Evolutionary conservation across 2,329 filamentous ascomycete species (phyloP).

Genomic region (Ophiostoma ips): DNA sequence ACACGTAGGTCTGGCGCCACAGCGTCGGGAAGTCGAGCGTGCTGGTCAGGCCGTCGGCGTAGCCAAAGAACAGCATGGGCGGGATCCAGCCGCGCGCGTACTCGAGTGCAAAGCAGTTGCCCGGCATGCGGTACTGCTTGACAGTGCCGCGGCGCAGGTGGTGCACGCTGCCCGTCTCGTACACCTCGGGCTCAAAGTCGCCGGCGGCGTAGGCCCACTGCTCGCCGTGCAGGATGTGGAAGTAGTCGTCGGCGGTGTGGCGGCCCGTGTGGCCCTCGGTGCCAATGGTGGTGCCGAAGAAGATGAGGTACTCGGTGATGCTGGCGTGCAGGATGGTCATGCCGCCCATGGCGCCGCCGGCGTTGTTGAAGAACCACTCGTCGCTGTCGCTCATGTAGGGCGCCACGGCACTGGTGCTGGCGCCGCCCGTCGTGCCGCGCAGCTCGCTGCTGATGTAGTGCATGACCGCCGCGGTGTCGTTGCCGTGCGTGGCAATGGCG

Average conservation of each 20-base stretch:
- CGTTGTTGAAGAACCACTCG: constrained; percentile 78
- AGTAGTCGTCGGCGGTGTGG: constrained; percentile 89
- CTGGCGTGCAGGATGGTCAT: constrained; percentile 86
- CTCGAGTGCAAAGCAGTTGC: constrained; percentile 66
- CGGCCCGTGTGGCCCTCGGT: constrained; percentile 81
- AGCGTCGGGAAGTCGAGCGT: constrained; percentile 77
- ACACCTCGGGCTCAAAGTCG: constrained; percentile 53
- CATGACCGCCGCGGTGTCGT: constrained; percentile 59
- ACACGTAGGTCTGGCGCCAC: constrained; percentile 64
- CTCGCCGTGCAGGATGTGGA: constrained; percentile 71
- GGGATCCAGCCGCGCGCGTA: constrained; percentile 84
- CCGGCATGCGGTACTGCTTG: constrained; percentile 75
- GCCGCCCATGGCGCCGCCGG: constrained; percentile 78
- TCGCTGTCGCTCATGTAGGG: constrained; percentile 53
- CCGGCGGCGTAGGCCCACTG: constrained; percentile 64
- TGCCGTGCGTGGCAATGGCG: constrained; percentile 54
- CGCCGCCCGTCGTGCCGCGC: constrained; percentile 32
- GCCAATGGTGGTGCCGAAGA: constrained; percentile 71
- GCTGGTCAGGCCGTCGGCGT: constrained; percentile 64
- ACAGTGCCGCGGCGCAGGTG: constrained; percentile 56
- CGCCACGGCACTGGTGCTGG: constrained; percentile 16
- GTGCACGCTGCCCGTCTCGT: constrained; percentile 55
- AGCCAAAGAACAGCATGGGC: constrained; percentile 83
- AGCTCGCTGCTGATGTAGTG: constrained; percentile 57
- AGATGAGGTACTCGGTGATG: constrained; percentile 79